Percentiles rank a stretch among this genome's conserved stretches.
phyloP scores from a whole-genome alignment of 805 yeast species.

The Komagataella mondaviorum region DNA sequence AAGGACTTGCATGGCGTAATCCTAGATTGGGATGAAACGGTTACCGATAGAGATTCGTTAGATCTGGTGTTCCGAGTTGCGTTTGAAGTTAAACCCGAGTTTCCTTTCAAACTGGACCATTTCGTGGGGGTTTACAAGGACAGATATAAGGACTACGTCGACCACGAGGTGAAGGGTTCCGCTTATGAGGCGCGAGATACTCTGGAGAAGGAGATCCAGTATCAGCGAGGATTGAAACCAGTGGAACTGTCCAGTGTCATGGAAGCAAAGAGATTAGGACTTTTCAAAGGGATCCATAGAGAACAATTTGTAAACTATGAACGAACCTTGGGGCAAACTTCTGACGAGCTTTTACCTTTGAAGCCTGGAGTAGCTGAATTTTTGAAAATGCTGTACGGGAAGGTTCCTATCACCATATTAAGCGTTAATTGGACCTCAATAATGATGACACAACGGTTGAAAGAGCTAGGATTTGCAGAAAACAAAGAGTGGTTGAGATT shows the following conservation, averaged over 20 bases:
- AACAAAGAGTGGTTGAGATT: not conserved
- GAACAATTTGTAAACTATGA: not conserved
- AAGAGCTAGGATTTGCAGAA: not conserved
- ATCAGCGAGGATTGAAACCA: constrained; percentile 26
- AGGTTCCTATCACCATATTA: not conserved
- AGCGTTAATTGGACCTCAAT: not conserved
- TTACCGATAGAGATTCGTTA: constrained; percentile 43
- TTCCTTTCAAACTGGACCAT: constrained; percentile 24
- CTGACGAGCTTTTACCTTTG: not conserved
- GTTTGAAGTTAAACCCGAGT: constrained; percentile 22
- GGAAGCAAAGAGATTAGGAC: not conserved
- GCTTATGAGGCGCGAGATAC: constrained; percentile 18
- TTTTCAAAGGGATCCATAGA: not conserved
- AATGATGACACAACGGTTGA: not conserved
- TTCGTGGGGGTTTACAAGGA: constrained; percentile 29
- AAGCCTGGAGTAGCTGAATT: not conserved
- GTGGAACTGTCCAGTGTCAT: constrained; percentile 36
- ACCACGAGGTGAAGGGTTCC: constrained; percentile 5
- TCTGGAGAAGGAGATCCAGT: constrained; percentile 27
- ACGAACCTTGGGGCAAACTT: not conserved
- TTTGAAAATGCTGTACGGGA: not conserved
- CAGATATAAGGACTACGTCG: constrained; percentile 19
- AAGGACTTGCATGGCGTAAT: constrained; percentile 14
- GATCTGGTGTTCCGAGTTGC: constrained; percentile 34
- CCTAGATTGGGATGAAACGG: constrained; percentile 59